Base-by-base conservation (phyloP, 768 basidiomycete genomes). In the Hygrophorus russula region DNA sequence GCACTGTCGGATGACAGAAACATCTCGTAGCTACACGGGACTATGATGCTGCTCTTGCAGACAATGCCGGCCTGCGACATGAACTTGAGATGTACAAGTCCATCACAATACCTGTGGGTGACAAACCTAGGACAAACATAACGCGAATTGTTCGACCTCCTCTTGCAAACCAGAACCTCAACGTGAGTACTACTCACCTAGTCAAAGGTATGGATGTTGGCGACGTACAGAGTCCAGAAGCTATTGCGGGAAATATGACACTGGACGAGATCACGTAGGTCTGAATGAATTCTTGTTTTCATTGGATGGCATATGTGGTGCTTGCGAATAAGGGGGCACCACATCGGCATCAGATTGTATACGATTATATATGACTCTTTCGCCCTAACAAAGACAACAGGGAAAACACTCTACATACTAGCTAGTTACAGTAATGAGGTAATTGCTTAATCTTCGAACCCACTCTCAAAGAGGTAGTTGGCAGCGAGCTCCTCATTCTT, bases 401-500 rank as follows among this genome's bases (percentile, higher is more conserved):
- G 20, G 13, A 24, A 24, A 24, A 24, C 24, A 24, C 24, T 24
- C 24, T 24, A 24, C 24, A 24, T 24, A 24, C 24, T 3, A 3
- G 24, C 24, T 24, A 24, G 24, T 24, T 24, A 24, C 24, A 24
- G 24, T 24, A 24, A 24, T 24, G 4, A 24, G 3, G 3, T 24
- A 24, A 3, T 52, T 62, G 41, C 4, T 29, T 38, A 47, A 20
- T 74, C 79, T 1, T 78, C 79, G 53, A 78, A 81, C 20, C 68
- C 67, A 44, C 64, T 54, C 52, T 94, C 92, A 50, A 97, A 93
- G 53, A 97, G 61, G 54, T 82, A 94, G 56, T 96, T 96, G 11
- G 94, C 96, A 7, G 96, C 92, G 14, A 93, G 64, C 57, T 97
- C 91, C 64, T 98, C 96, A 56, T 98, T 91, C 73, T 88, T 91